Conservation (phyloP, 2,329 filamentous ascomycete genomes). For the Monosporascus sp. region DNA sequence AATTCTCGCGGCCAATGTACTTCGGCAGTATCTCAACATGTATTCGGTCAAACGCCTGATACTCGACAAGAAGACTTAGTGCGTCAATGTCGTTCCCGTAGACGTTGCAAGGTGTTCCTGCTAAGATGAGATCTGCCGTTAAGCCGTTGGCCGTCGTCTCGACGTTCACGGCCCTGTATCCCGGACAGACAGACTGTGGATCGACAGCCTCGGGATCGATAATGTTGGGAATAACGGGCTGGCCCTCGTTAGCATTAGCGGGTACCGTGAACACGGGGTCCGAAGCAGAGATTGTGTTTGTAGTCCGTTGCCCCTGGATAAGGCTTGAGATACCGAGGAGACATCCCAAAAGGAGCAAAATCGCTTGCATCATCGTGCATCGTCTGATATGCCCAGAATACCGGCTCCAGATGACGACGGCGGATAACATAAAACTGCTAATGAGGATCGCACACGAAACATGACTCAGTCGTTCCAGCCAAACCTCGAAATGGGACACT, state of each 20-base stretch:
- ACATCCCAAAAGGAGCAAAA: conserved; percentile 4
- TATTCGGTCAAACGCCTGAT: conserved; percentile 60
- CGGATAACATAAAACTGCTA: background rate
- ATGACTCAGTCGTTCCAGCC: background rate
- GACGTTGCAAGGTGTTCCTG: conserved; percentile 66
- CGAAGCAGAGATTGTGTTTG: background rate
- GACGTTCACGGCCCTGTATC: conserved; percentile 62
- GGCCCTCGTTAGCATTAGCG: conserved; percentile 36
- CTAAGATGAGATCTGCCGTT: conserved; percentile 65
- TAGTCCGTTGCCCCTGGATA: background rate
- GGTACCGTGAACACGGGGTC: conserved; percentile 2
- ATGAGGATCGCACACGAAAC: background rate
- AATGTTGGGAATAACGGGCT: conserved; percentile 55
- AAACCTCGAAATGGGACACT: background rate
- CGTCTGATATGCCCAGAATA: background rate
- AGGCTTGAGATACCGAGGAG: conserved; percentile 5
- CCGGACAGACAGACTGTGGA: conserved; percentile 61
- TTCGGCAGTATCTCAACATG: conserved; percentile 67
- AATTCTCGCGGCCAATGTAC: conserved; percentile 55
- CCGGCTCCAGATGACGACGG: background rate
- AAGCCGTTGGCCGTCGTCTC: conserved; percentile 48
- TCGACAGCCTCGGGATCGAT: conserved; percentile 58
- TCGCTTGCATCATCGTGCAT: conserved; percentile 2
- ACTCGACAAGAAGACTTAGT: conserved; percentile 63
- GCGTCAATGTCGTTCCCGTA: conserved; percentile 71